Evolutionary conservation across 441 rosid genomes (phyloP).

Genomic region (Euphorbia corollata): DNA sequence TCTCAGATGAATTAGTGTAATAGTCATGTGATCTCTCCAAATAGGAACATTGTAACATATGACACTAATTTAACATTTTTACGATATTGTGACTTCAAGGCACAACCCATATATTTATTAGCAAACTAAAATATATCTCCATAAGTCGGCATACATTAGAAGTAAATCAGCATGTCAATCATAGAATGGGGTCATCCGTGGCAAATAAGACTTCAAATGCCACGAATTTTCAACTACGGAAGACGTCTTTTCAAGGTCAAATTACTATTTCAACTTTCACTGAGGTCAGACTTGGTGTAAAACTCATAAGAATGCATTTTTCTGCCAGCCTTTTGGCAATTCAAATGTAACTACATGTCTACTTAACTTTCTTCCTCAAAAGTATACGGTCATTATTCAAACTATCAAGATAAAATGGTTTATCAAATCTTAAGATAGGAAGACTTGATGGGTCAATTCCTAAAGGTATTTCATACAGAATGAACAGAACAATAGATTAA

Average conservation of each 20-base stretch:
- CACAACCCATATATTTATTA: background rate
- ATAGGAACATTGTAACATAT: background rate
- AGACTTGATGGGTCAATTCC: background rate
- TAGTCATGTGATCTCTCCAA: background rate
- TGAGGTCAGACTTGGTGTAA: background rate
- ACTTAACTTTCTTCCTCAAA: background rate
- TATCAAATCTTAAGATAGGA: background rate
- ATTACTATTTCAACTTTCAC: background rate
- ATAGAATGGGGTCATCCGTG: background rate
- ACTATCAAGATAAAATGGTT: background rate
- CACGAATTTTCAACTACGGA: slow-evolving; percentile 5
- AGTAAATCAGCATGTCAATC: background rate
- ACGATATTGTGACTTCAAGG: background rate
- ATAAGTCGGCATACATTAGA: background rate
- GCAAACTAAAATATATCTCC: background rate
- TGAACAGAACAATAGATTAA: background rate
- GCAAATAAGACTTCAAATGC: background rate
- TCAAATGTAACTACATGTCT: background rate
- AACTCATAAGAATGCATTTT: background rate
- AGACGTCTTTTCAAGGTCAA: slow-evolving; percentile 2
- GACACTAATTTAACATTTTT: background rate
- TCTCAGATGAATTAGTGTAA: background rate
- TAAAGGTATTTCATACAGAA: background rate
- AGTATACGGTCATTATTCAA: background rate
- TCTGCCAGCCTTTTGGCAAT: background rate